Evolutionary conservation across 163 green algal genomes (phyloP), one percentile per base, ranked within the genome.

Genomic region (Scenedesmus sp.): DNA sequence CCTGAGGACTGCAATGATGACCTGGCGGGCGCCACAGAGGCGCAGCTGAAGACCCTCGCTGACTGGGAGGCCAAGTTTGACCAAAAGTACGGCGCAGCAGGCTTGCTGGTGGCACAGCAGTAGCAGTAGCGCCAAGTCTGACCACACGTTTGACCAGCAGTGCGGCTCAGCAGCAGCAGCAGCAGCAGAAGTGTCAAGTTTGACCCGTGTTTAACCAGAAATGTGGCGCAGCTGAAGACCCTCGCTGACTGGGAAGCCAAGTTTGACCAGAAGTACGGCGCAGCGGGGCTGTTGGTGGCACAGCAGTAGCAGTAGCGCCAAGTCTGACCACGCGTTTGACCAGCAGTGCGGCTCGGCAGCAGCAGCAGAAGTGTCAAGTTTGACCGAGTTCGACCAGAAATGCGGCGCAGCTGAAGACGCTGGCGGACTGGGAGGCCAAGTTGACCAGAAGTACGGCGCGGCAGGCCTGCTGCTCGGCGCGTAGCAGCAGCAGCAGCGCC

Each of bases 61-160:
- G 94, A 96, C 70, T 96, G 94, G 94, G 88, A 95, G 26, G 62
- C 73, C 15, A 96, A 96, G 88, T 96, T 96, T 85, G 90, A 82
- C 18, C 34, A 84, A 23, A 96, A 96, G 64, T 96, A 96, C 86
- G 52, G 64, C 0, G 74, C 96, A 5, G 93, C 94, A 54, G 94
- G 94, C 66, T 77, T 94, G 57, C 84, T 96, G 92, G 67, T 87
- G 62, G 46, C 64, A 12, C 46, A 84, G 73, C n/a, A 64, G 83
- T 16, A 46, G 8, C 4, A 46, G 34, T 46, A 46, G 34, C 34
- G 34, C 34, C 64, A 18, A 18, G 64, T 18, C 64, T 18, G 16
- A 76, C 15, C 64, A n/a, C 15, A 18, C 13, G 64, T 46, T 46
- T 46, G 34, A 46, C 34, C 34, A 46, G 34, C 34, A 46, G 8